Evolutionary conservation across 164 flowering plant species (phyloP).

Genomic region (Warburgia ugandensis): DNA sequence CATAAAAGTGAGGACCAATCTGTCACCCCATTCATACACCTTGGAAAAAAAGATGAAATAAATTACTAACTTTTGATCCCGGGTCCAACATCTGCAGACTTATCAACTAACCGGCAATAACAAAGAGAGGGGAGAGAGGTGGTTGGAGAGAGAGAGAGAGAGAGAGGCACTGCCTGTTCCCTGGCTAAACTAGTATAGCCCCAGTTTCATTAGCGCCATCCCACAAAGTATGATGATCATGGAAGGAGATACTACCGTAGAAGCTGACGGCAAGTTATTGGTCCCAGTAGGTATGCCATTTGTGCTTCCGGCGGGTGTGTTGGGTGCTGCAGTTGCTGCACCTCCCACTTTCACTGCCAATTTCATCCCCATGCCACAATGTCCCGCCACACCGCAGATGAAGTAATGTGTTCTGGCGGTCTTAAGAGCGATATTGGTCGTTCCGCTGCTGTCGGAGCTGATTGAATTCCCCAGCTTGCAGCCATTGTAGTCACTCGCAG

Average conservation of each 20-base stretch:
- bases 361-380: slow-evolving; percentile 50
- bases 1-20: too few species aligned
- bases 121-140: not conserved
- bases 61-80: too few species aligned
- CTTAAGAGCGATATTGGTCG: slow-evolving; percentile 32
- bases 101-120: not conserved
- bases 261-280: not conserved
- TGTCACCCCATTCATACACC: too few species aligned
- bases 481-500: slow-evolving; percentile 28
- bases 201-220: slow-evolving; percentile 6
- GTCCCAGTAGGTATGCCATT: not conserved
- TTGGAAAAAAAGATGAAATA: too few species aligned
- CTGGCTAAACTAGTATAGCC: not conserved
- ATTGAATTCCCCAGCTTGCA: slow-evolving; percentile 28
- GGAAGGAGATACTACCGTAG: slow-evolving; percentile 12
- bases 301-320: slow-evolving; percentile 1
- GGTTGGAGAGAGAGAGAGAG: not conserved
- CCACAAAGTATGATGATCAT: slow-evolving; percentile 7
- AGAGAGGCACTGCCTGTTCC: slow-evolving; percentile 5
- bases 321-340: slow-evolving; percentile 4
- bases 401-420: slow-evolving; percentile 39
- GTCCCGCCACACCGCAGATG: slow-evolving; percentile 38
- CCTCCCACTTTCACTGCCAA: slow-evolving; percentile 27
- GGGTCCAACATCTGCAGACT: too few species aligned
- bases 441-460: slow-evolving; percentile 27